Evolutionary conservation across 345 rosid species (phyloP), one percentile per base, ranked within the genome.

Genomic region (Populus davidiana): DNA sequence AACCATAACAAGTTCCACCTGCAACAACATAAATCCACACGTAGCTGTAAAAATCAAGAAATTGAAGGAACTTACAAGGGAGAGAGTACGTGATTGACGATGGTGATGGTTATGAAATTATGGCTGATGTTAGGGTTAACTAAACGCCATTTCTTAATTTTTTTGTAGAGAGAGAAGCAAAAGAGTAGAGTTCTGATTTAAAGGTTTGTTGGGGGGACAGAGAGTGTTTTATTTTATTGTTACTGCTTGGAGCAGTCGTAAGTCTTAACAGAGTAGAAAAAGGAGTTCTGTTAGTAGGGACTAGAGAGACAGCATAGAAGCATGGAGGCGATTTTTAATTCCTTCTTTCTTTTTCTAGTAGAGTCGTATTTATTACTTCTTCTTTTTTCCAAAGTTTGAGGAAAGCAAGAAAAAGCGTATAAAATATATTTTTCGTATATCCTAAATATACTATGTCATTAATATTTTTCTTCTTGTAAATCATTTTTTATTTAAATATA

Each of bases 91-190:
- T 25, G 77, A 56, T n/a, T 50, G n/a, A 50, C 20, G 59, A 50
- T 18, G 8, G n/a, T 17, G 27, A 56, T 21, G 5, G 5, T 2
- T 0, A 29, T 29, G 69, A 5, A 2, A 17, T 12, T 44, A 75
- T 23, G 81, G 31, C 68, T 52, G 68, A 78, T 73, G 75, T 84
- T 82, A 90, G 93, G 91, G 88, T 86, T 86, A 78, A 78, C 41
- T 69, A 67, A 73, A 44, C 76, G 81, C 78, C 85, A 83, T 83
- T 76, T 43, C 14, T 35, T 17, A 6, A 18, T 2, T 6, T 17
- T 6, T 31, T 23, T 5, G 43, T 52, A 79, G 72, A 79, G 74
- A 79, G 50, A 74, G 77, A 70, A 80, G 44, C n/a, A 47, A 44
- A 14, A 31, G 68, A 64, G 20, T 18, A 29, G 21, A 64, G 38